Evolutionary conservation across 2,329 filamentous ascomycete genomes (phyloP), one percentile per base, ranked within the genome.

Genomic region (Daldinia sp.): DNA sequence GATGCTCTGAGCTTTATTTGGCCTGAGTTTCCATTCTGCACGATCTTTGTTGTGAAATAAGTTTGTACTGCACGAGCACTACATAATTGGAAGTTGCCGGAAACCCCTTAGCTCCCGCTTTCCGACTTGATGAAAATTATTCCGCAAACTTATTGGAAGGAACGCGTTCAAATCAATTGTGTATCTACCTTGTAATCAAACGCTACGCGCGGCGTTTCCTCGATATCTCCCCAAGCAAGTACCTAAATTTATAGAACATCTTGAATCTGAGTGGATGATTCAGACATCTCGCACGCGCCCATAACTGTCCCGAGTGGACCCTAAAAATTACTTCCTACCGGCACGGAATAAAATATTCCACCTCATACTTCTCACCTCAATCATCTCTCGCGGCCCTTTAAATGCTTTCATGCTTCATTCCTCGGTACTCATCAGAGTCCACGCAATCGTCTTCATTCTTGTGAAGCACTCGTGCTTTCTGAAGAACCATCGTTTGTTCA

Each of bases 21-120:
- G 53, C 18, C 56, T 35, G 23, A 33, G 26, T 59, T 59, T 18
- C n/a, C n/a, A n/a, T n/a, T n/a, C 39, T 28, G 18, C 15, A 18
- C 48, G 7, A 20, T 48, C 64, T 56, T 67, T 59, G 48, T 67
- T 59, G 4, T 30, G 26, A 50, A 30, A 30, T 33, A 33, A 51
- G 26, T 51, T 51, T 48, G 23, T 48, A 33, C 46, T 33, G 46
- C 33, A 51, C 46, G 7, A 51, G 12, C 46, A 51, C 13, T 12
- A 2, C n/a, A n/a, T n/a, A n/a, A n/a, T 33, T 1, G 9, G 44
- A 26, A 48, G 9, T 20, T 20, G 28, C 44, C 44, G 23, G 20
- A n/a, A 28, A 15, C 6, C 9, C 5, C 10, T 48, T 48, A 48
- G 44, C 10, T 33, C 26, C 13, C 26, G 15, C 26, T 26, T 51